Evolutionary conservation across 176 grass and related monocot species (phyloP).

Genomic region (Melocanna baccifera): DNA sequence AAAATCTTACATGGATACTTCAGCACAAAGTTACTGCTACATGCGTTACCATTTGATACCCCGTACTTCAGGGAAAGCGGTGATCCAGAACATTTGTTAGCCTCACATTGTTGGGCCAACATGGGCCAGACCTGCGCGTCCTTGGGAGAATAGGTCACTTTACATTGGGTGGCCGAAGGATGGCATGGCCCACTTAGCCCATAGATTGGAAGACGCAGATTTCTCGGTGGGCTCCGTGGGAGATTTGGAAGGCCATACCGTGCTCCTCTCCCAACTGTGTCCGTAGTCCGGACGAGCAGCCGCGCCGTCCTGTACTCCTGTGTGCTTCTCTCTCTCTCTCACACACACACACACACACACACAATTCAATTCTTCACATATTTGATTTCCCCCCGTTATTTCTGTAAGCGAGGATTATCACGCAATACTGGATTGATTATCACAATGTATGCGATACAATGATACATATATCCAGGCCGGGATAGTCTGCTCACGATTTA

Average conservation of each 20-base stretch:
- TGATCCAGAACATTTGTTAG: neutral
- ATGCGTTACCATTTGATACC: neutral
- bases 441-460: too few relatives aligned
- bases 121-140: neutral
- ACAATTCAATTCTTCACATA: too few relatives aligned
- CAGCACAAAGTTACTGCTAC: neutral
- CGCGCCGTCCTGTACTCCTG: neutral
- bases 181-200: neutral
- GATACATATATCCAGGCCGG: too few relatives aligned
- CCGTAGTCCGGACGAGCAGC: neutral
- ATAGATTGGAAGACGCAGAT: neutral
- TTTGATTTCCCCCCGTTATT: too few relatives aligned
- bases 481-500: too few relatives aligned
- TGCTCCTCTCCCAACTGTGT: neutral
- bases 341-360: too few relatives aligned
- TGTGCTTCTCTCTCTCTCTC: neutral
- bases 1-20: neutral
- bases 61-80: neutral
- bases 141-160: neutral
- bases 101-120: slow-evolving; percentile 8
- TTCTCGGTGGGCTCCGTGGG: neutral
- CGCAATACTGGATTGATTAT: too few relatives aligned
- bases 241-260: neutral
- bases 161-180: neutral
- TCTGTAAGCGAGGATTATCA: too few relatives aligned